Evolutionary conservation across 2,329 filamentous ascomycete genomes (phyloP).

Genomic region (Thyridium curvatum): DNA sequence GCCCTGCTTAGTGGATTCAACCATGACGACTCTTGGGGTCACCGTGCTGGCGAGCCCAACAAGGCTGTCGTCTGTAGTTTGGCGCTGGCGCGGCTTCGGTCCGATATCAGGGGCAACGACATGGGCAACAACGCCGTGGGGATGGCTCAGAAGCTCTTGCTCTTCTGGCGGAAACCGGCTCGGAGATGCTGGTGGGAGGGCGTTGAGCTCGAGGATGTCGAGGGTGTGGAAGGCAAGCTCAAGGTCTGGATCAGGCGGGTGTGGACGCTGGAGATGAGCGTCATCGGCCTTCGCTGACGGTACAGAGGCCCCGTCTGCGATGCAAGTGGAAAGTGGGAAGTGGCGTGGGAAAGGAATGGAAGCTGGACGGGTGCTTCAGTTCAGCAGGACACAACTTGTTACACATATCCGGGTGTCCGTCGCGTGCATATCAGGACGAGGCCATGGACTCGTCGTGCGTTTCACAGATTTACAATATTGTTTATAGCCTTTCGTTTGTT

Average conservation of each 20-base stretch:
- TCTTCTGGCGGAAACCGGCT: slow-evolving; percentile 98
- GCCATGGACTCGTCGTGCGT: too few relatives aligned
- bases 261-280: slow-evolving; percentile 98
- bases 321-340: too few relatives aligned
- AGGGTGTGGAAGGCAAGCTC: slow-evolving; percentile 83
- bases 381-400: too few relatives aligned
- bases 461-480: too few relatives aligned
- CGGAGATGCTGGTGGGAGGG: slow-evolving; percentile 99
- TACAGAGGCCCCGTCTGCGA: too few relatives aligned
- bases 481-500: too few relatives aligned
- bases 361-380: too few relatives aligned
- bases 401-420: too few relatives aligned
- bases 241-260: slow-evolving; percentile 98
- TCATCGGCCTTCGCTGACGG: slow-evolving; percentile 70
- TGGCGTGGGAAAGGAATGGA: too few relatives aligned
- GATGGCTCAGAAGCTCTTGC: slow-evolving; percentile 95
- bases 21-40: slow-evolving; percentile 90
- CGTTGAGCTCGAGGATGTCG: slow-evolving; percentile 81
- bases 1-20: slow-evolving; percentile 72
- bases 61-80: slow-evolving; percentile 98
- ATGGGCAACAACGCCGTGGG: slow-evolving; percentile 75
- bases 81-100: slow-evolving; percentile 84
- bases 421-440: too few relatives aligned
- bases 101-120: slow-evolving; percentile 78
- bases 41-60: slow-evolving; percentile 94